phyloP scores from a whole-genome alignment of 768 basidiomycete species.

The Mycena rebaudengoi region DNA sequence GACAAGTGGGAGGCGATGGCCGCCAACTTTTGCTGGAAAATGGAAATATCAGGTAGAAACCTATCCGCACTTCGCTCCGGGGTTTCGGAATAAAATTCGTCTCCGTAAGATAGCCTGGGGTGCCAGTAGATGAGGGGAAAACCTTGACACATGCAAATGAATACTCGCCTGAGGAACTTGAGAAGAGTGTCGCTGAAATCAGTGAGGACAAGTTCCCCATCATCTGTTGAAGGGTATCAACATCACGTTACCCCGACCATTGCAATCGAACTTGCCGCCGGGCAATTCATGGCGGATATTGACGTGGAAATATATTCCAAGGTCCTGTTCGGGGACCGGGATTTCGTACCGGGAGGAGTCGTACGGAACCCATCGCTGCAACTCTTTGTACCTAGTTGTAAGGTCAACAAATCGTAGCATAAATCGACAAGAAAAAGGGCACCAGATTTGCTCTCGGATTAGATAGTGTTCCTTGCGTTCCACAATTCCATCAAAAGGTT shows the following conservation, averaged over 20 bases:
- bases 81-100: constrained; percentile 21
- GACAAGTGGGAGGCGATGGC: neutral
- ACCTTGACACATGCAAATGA: neutral
- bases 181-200: constrained; percentile 29
- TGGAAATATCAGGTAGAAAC: constrained; percentile 12
- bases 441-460: constrained; percentile 17
- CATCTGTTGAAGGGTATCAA: neutral
- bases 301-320: constrained; percentile 31
- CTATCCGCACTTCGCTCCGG: constrained; percentile 11
- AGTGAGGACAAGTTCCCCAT: constrained; percentile 24
- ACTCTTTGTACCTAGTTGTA: neutral
- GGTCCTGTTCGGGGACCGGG: constrained; percentile 18
- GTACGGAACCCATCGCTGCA: constrained; percentile 26
- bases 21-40: neutral
- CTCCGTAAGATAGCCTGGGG: constrained; percentile 23
- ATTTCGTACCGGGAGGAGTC: constrained; percentile 23
- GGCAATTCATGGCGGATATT: constrained; percentile 13
- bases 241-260: neutral
- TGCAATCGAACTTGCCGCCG: neutral
- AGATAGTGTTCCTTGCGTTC: constrained; percentile 22
- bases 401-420: neutral
- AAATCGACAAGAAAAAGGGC: no score
- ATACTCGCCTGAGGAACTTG: constrained; percentile 25
- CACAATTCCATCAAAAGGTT: constrained; percentile 13
- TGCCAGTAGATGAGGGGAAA: neutral